Conservation (phyloP, 1,139 yeast genomes). For the Geotrichum reessii region DNA sequence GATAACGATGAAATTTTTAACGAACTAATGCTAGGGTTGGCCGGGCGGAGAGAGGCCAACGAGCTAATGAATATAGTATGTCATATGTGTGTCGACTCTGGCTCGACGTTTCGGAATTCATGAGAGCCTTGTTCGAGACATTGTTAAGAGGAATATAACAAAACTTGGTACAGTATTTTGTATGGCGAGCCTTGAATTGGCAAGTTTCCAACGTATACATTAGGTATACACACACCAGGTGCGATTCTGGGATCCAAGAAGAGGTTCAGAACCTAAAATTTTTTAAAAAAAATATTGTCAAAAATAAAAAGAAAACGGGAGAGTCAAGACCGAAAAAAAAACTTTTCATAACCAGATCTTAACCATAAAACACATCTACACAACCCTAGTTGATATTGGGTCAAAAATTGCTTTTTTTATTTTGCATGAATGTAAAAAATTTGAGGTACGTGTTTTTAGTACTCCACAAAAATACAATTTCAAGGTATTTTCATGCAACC, state of each 20-base stretch:
- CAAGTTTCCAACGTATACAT: neutral
- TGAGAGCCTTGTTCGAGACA: neutral
- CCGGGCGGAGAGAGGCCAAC: neutral
- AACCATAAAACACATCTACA: neutral
- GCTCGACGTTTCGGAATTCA: neutral
- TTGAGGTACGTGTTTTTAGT: neutral
- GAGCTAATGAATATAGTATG: neutral
- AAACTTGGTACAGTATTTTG: neutral
- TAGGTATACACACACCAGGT: neutral
- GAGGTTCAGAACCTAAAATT: no score
- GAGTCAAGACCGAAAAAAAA: neutral
- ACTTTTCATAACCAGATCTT: neutral
- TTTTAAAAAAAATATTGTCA: neutral
- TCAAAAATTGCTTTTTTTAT: neutral
- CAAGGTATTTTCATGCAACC: neutral
- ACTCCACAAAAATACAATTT: neutral
- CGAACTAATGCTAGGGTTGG: neutral
- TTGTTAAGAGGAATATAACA: neutral
- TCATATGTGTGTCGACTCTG: neutral
- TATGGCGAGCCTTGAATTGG: neutral
- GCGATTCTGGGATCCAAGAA: neutral
- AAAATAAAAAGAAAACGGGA: neutral
- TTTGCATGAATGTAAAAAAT: neutral
- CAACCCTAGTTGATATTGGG: neutral
- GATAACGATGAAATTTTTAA: neutral